A percentile compares a stretch with the other conserved stretches of the same genome.
These are phyloP conservation scores for Backusella sp. DNA, from an alignment of 192 early-diverging fungal species.

Conservation along the genomic window DNA sequence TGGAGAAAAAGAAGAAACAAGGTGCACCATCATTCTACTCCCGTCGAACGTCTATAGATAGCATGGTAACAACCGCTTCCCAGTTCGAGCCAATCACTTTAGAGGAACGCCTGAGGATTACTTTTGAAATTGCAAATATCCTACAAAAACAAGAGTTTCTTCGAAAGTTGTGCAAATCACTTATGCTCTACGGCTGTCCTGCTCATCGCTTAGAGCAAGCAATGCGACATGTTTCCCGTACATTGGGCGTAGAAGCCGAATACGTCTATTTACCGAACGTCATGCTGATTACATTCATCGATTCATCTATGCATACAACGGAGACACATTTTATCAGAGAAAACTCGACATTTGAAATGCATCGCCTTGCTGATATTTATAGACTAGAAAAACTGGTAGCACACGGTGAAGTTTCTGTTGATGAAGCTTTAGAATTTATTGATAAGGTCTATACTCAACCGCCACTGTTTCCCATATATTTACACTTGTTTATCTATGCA, in stretches of 20 bases:
- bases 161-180: constrained; percentile 55
- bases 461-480: constrained; percentile 57
- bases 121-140: constrained; percentile 63
- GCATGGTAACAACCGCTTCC: constrained; percentile 28
- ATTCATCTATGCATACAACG: constrained; percentile 65
- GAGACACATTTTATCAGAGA: constrained; percentile 71
- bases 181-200: constrained; percentile 71
- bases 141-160: constrained; percentile 67
- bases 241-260: constrained; percentile 61
- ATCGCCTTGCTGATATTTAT: constrained; percentile 61
- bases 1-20: constrained; percentile 19
- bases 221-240: constrained; percentile 56
- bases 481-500: constrained; percentile 52
- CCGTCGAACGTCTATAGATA: constrained; percentile 23
- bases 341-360: constrained; percentile 64
- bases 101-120: constrained; percentile 50
- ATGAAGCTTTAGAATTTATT: constrained; percentile 61
- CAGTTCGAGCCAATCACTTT: constrained; percentile 33
- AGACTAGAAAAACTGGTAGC: constrained; percentile 63
- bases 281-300: constrained; percentile 74
- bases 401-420: constrained; percentile 57
- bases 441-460: constrained; percentile 55
- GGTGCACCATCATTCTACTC: constrained; percentile 10
- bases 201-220: constrained; percentile 64
- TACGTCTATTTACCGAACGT: constrained; percentile 71